phyloP scores from a whole-genome alignment of 169 alveolate genomes.

The Cryptosporidium viatorum region DNA sequence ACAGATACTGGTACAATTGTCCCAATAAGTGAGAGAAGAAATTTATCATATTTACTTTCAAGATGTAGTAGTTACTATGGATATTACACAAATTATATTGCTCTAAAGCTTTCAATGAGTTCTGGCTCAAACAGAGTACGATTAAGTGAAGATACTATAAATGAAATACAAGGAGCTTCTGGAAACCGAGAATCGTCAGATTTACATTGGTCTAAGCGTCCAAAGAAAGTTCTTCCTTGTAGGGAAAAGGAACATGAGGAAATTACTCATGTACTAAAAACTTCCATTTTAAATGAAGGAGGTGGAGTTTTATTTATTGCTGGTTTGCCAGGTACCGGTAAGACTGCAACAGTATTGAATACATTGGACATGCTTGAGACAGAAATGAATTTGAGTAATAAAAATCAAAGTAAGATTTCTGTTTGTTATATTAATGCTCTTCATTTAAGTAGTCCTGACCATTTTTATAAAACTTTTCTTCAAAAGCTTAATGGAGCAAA shows the following conservation, averaged over 20 bases:
- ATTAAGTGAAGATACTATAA: background rate
- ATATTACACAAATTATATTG: slow-evolving; percentile 25
- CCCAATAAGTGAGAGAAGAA: slow-evolving; percentile 30
- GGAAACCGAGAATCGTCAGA: background rate
- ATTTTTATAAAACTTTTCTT: slow-evolving; percentile 76
- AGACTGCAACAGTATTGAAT: slow-evolving; percentile 80
- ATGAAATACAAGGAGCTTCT: background rate
- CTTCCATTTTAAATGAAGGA: slow-evolving; percentile 77
- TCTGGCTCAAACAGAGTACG: background rate
- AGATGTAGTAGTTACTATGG: slow-evolving; percentile 62
- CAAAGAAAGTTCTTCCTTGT: slow-evolving; percentile 76
- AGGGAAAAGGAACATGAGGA: slow-evolving; percentile 78
- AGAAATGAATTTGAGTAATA: slow-evolving; percentile 37
- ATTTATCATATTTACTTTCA: slow-evolving; percentile 14
- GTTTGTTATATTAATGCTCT: slow-evolving; percentile 80
- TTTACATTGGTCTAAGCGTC: slow-evolving; percentile 61
- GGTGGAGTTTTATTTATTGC: slow-evolving; percentile 80
- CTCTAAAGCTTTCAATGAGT: background rate
- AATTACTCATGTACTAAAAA: slow-evolving; percentile 63
- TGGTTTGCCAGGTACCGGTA: slow-evolving; percentile 86
- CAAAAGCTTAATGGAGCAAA: slow-evolving; percentile 76
- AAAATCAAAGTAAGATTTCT: slow-evolving; percentile 48
- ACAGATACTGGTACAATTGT: slow-evolving; percentile 58
- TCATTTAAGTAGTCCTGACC: slow-evolving; percentile 79
- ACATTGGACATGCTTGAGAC: slow-evolving; percentile 75